Conservation (phyloP, 139 green algal species). For the Edaphochlamys debaryana region DNA sequence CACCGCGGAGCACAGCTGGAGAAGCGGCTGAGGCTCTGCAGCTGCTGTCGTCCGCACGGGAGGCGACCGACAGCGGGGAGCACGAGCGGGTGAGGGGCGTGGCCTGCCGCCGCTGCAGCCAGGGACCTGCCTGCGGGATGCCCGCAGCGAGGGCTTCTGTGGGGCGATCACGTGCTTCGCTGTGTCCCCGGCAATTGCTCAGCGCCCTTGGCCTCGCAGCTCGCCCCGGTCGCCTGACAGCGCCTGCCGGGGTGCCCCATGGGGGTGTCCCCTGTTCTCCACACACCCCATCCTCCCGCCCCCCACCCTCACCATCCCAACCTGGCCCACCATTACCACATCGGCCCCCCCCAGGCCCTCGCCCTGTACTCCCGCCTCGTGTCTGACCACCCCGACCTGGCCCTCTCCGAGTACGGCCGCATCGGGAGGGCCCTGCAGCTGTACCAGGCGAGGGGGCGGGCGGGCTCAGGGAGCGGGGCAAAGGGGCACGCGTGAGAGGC, state of each 20-base stretch:
- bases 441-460: slow-evolving; percentile 57
- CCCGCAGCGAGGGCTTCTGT: no score
- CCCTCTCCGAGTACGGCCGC: slow-evolving; percentile 67
- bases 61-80: slow-evolving; percentile 13
- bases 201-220: no score
- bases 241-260: no score
- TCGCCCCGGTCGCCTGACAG: no score
- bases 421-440: slow-evolving; percentile 68
- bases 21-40: slow-evolving; percentile 16
- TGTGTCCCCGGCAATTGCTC: not conserved
- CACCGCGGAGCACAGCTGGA: not conserved
- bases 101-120: no score
- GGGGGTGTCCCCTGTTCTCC: no score
- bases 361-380: slow-evolving; percentile 42
- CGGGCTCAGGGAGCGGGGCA: not conserved
- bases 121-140: no score
- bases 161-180: not conserved
- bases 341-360: not conserved
- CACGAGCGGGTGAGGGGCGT: slow-evolving; percentile 13
- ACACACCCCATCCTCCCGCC: not conserved
- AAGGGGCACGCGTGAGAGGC: not conserved
- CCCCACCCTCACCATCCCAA: not conserved
- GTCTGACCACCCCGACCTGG: slow-evolving; percentile 61
- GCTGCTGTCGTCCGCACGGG: slow-evolving; percentile 10
- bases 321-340: not conserved